Evolutionary conservation across 2,329 filamentous ascomycete genomes (phyloP).

Genomic region (Aureobasidium sp.): DNA sequence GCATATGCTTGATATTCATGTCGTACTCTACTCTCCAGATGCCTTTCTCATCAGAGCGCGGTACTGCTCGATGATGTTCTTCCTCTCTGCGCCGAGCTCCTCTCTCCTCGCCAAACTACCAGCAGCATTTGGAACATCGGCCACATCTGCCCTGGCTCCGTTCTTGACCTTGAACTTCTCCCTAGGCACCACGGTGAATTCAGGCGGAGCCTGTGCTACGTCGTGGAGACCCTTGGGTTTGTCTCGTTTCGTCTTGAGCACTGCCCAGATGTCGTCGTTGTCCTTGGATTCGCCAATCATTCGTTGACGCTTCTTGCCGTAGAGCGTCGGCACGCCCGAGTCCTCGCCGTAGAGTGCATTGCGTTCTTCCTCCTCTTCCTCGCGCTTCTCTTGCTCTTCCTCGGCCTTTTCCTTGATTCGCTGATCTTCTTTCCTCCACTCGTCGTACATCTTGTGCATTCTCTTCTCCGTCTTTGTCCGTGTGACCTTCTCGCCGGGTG

Average conservation of each 20-base stretch:
- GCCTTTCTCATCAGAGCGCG: conserved; percentile 54
- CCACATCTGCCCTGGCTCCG: conserved; percentile 60
- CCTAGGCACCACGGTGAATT: conserved; percentile 55
- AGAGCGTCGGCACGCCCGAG: conserved; percentile 50
- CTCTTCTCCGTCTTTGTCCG: conserved; percentile 78
- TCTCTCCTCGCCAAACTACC: conserved; percentile 67
- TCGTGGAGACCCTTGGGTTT: conserved; percentile 45
- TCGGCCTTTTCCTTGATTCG: conserved; percentile 68
- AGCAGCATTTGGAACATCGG: conserved; percentile 60
- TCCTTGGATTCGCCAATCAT: conserved; percentile 44
- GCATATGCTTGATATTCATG: background rate
- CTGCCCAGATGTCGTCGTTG: conserved; percentile 71
- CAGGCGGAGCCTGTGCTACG: conserved; percentile 69
- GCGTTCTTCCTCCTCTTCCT: conserved; percentile 52
- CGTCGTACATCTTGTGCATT: conserved; percentile 54
- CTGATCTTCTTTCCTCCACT: conserved; percentile 72
- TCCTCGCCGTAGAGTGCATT: conserved; percentile 60
- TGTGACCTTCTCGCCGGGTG: conserved; percentile 58
- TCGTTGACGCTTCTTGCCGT: conserved; percentile 39
- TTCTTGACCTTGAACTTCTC: conserved; percentile 60
- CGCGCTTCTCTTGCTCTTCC: conserved; percentile 60
- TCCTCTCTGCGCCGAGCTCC: conserved; percentile 62
- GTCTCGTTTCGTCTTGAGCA: conserved; percentile 60
- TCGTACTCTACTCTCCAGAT: background rate
- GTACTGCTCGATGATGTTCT: conserved; percentile 67